A percentile compares a stretch with the other conserved stretches of the same genome.
phyloP scores from a whole-genome alignment of 352 stramenopile genomes.

The Globisporangium perplexum region DNA sequence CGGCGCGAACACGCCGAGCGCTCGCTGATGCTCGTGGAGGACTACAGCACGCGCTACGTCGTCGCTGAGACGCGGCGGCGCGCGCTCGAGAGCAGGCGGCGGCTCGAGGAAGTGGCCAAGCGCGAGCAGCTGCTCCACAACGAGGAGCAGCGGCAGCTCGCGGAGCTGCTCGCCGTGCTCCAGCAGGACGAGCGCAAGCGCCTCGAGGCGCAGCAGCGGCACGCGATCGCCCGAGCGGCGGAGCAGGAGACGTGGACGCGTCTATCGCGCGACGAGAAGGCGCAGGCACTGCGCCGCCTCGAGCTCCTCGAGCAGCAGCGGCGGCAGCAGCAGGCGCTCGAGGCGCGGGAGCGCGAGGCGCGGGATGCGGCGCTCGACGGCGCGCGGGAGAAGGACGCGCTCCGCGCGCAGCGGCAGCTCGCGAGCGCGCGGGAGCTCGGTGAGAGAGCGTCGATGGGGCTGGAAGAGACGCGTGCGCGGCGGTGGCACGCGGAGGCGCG shows the following conservation, averaged over 20 bases:
- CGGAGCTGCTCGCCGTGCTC: constrained; percentile 17
- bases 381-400: constrained; percentile 16
- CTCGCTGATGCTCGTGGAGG: constrained; percentile 46
- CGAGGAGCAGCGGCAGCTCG: constrained; percentile 19
- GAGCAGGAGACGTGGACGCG: constrained; percentile 21
- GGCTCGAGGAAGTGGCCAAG: constrained; percentile 29
- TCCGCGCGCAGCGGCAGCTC: constrained; percentile 23
- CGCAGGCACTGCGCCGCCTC: constrained; percentile 13
- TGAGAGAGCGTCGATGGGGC: constrained; percentile 30
- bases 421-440: constrained; percentile 27
- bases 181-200: constrained; percentile 25
- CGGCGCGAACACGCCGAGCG: constrained; percentile 41
- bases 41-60: constrained; percentile 47
- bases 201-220: constrained; percentile 24
- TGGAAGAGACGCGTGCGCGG: constrained; percentile 31
- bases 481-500: constrained; percentile 31
- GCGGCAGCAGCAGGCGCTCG: constrained; percentile 7
- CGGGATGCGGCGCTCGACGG: constrained; percentile 17
- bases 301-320: constrained; percentile 15
- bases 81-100: constrained; percentile 20
- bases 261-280: constrained; percentile 24
- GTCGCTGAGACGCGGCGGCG: constrained; percentile 35
- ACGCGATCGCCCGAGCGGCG: constrained; percentile 12
- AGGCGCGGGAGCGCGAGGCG: constrained; percentile 2
- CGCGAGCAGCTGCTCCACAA: constrained; percentile 27